Base-by-base conservation (phyloP, 192 early-diverging fungal species). In the Rhizophlyctis rosea region DNA sequence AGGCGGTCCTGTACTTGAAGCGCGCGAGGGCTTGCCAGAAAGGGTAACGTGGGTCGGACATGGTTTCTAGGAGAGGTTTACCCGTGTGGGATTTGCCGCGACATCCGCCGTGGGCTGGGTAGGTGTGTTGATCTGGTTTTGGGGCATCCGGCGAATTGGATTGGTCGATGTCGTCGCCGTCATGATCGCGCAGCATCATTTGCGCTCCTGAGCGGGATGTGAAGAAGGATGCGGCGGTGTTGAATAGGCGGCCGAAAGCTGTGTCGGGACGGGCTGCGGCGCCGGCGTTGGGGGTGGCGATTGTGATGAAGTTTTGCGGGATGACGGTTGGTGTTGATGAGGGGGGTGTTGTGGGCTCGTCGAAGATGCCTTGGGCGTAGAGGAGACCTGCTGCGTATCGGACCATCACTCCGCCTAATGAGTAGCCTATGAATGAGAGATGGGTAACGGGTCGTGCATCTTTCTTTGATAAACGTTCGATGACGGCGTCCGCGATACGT, bases 391-490 rank as follows among this genome's bases (percentile, higher is more conserved):
- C 55, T 0, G 69, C 74, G 59, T 78, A 83, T 28, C 81, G 60
- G 31, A 72, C n/a, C 14, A 83, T 54, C 25, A 83, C 69, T 1
- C 81, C 81, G 47, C 81, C 81, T 5, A 77, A 54, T 0, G 76
- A 78, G 59, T 83, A 83, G 7, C 81, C 81, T 23, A 82, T 64
- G 35, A 82, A 73, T 1, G 77, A 79, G n/a, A 82, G 57, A 29
- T 64, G 50, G 33, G 52, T 50, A 2, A 81, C 58, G 27, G 29
- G 54, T n/a, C 14, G 11, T 11, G 32, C 28, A 31, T 36, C 36
- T 44, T 36, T 31, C 47, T 62, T 57, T 11, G 5, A 29, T 14
- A 78, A 30, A 4, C 69, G 62, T 0, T 21, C 60, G 1, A 56
- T 2, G 47, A 72, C 50, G 1, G 55, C 49, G 23, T 44, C 31